phyloP scores from a whole-genome alignment of 192 early-diverging fungal species.

The Geranomyces michiganensis region DNA sequence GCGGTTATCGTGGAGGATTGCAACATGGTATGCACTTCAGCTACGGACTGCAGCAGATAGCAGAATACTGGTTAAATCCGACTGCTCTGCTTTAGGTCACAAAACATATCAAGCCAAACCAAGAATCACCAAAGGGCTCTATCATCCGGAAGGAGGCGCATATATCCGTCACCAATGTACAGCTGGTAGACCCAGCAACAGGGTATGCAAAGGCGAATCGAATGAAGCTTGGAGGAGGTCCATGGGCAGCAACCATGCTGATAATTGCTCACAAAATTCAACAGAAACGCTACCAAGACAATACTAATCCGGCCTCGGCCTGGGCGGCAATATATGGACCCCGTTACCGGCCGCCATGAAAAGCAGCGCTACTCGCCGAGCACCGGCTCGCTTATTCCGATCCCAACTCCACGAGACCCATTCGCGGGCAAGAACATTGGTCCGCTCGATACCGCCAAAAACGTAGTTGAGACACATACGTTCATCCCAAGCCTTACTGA shows the following conservation, averaged over 20 bases:
- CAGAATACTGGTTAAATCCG: no score
- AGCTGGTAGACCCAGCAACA: conserved; percentile 65
- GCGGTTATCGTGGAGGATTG: conserved; percentile 62
- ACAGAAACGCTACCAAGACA: background rate
- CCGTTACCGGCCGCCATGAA: conserved; percentile 8
- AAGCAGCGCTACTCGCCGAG: background rate
- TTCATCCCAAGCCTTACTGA: conserved; percentile 34
- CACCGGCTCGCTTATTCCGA: conserved; percentile 34
- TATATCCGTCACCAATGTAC: conserved; percentile 70
- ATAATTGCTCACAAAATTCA: background rate
- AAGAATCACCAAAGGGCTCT: conserved; percentile 51
- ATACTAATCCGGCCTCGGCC: conserved; percentile 1
- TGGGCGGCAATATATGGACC: background rate
- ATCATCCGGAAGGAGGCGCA: conserved; percentile 68
- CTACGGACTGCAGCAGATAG: no score
- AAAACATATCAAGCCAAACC: conserved; percentile 65
- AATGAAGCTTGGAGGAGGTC: no score
- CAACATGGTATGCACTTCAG: conserved; percentile 47
- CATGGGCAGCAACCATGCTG: conserved; percentile 1
- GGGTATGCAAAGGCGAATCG: conserved; percentile 23
- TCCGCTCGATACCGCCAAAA: conserved; percentile 36
- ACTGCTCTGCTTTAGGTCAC: conserved; percentile 23
- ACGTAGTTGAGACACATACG: conserved; percentile 32
- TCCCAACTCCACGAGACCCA: conserved; percentile 40
- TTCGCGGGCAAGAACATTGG: conserved; percentile 36